These are phyloP conservation scores for Salvia splendens DNA, from an alignment of 257 asterid species.

Conservation along the genomic window DNA sequence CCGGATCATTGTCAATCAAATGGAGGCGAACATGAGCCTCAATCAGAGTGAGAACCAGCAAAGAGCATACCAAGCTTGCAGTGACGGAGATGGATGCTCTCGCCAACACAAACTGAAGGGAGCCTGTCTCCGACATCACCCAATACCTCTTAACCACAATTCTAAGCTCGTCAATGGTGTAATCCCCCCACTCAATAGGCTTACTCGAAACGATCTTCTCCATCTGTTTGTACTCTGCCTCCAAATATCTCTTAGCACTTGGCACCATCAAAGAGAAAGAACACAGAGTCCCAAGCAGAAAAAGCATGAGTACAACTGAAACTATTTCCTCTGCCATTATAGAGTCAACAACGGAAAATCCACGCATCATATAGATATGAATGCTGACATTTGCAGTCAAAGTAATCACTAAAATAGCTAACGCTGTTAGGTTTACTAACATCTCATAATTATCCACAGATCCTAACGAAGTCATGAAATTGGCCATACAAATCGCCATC, in stretches of 20 bases:
- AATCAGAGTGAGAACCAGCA: conserved; percentile 16
- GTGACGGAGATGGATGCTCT: conserved; percentile 30
- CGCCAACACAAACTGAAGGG: conserved; percentile 29
- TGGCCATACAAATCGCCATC: conserved; percentile 29
- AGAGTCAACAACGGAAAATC: not conserved
- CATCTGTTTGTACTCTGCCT: conserved; percentile 35
- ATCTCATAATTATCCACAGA: conserved; percentile 33
- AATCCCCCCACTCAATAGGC: conserved; percentile 24
- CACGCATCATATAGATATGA: conserved; percentile 15
- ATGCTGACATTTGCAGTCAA: conserved; percentile 31
- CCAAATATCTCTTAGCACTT: conserved; percentile 33
- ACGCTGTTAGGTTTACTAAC: conserved; percentile 22
- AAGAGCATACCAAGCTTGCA: conserved; percentile 33
- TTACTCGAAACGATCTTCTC: conserved; percentile 7
- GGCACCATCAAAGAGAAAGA: conserved; percentile 34
- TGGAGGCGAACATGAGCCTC: conserved; percentile 25
- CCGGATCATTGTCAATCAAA: not conserved
- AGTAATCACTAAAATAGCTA: conserved; percentile 27
- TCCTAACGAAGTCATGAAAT: conserved; percentile 35
- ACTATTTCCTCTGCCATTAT: conserved; percentile 10
- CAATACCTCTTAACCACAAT: conserved; percentile 16
- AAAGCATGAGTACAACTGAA: conserved; percentile 15
- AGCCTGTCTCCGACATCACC: conserved; percentile 37
- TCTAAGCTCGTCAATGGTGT: conserved; percentile 22
- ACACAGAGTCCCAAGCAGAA: conserved; percentile 21